These are phyloP conservation scores for Grifola frondosa DNA, from an alignment of 1,284 basidiomycete species.

Conservation along the genomic window DNA sequence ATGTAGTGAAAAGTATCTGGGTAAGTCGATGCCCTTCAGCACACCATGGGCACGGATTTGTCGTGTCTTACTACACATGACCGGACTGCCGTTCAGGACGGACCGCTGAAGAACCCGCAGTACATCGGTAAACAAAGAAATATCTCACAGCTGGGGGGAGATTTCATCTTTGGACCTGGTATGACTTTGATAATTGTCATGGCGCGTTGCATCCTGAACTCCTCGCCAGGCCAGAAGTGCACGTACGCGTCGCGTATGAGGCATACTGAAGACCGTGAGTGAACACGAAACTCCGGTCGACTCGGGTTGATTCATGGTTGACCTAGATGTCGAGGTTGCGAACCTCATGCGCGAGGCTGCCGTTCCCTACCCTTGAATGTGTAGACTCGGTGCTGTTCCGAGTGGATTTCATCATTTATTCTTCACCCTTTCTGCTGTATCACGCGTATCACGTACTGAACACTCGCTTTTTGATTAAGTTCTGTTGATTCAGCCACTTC, in stretches of 20 bases:
- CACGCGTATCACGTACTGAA: too few relatives aligned
- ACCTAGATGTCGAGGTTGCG: conserved; percentile 43
- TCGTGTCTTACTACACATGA: too few relatives aligned
- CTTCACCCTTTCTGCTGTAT: too few relatives aligned
- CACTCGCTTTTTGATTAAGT: too few relatives aligned
- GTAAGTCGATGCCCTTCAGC: too few relatives aligned
- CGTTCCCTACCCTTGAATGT: conserved; percentile 23
- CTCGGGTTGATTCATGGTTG: background rate
- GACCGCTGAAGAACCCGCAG: conserved; percentile 44
- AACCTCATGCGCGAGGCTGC: conserved; percentile 40
- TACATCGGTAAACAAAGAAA: conserved; percentile 60
- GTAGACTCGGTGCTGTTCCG: too few relatives aligned
- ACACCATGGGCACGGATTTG: too few relatives aligned
- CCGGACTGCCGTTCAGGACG: conserved; percentile 28
- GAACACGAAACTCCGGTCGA: background rate
- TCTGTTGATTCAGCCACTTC: too few relatives aligned
- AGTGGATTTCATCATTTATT: too few relatives aligned
- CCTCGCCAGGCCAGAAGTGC: conserved; percentile 35
- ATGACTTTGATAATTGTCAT: conserved; percentile 4
- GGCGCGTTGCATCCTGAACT: too few relatives aligned
- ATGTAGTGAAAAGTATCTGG: conserved; percentile 45
- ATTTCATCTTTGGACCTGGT: conserved; percentile 62
- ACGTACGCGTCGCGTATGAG: conserved; percentile 55
- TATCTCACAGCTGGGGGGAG: conserved; percentile 58
- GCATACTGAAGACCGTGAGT: conserved; percentile 63